Base-by-base conservation (phyloP, 2,329 filamentous ascomycete genomes). In the Verticillium dahliae region DNA sequence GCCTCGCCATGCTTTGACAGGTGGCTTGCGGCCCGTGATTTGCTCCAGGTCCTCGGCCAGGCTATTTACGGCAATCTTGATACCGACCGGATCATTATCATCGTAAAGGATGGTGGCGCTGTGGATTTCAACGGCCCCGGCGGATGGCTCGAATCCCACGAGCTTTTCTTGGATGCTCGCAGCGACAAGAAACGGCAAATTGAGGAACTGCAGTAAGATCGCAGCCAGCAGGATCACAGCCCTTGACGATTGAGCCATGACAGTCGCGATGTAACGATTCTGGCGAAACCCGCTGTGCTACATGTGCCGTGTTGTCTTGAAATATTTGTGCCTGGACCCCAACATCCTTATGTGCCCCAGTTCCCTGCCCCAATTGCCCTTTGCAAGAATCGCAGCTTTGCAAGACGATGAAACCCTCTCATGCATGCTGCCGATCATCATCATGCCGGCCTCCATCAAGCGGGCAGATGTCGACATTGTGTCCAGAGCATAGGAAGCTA, bases 11-110 rank as follows among this genome's bases (percentile, higher is more conserved):
- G 34, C 9, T 11, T 59, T 56, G 13, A 61, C 22, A 1, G 60
- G 13, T 7, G 60, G 62, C 62, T 61, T 60, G 6, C n/a, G 56
- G 38, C 60, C 60, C 2, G 62, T 63, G 15, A 63, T 60, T 14
- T 63, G 58, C 34, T 56, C 60, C 6, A 58, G 35, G 34, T 62
- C 60, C 11, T n/a, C n/a, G 9, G 62, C 60, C 9, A 63, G 6
- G 3, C 41, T 62, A 39, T 50, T 56, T 7, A 56, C 54, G 4
- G 62, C 62, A 15, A 63, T 63, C 10, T 33, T 50, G 55, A 63
- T n/a, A 10, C 60, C 62, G 7, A 63, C 31, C 3, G 60, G 50
- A 13, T 63, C 62, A 9, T 15, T 35, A 4, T 38, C 13, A 3
- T 62, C 60, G 34, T 52, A 57, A 9, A 63, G 11, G 0, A 63